Conservation (phyloP, 2,329 filamentous ascomycete genomes). For the Colletotrichum siamense region DNA sequence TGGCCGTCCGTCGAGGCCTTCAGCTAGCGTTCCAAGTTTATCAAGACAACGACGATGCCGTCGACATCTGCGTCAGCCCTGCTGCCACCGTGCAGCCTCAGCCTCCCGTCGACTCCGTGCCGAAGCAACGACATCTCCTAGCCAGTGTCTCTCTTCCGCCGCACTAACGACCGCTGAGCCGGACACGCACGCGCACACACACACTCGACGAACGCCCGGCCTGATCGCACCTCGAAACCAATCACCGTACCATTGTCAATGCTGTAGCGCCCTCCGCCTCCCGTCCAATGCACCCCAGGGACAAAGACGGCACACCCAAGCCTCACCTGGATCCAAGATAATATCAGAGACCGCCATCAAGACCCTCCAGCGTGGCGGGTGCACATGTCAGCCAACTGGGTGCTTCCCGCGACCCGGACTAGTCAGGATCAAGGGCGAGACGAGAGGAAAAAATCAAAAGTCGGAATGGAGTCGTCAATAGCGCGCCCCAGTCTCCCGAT, state of each 20-base stretch:
- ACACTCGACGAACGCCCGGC: conserved; percentile 11
- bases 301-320: neutral
- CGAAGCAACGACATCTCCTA: neutral
- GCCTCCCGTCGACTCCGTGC: neutral
- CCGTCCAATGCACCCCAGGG: neutral
- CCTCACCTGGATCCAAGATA: neutral
- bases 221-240: conserved; percentile 9
- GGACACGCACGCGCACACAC: neutral
- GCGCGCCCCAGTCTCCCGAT: neutral
- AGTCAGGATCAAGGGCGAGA: conserved; percentile 12
- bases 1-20: neutral
- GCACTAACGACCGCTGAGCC: neutral
- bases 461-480: neutral
- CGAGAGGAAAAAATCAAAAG: neutral
- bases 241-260: neutral
- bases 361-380: neutral
- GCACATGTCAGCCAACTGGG: conserved; percentile 7
- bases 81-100: neutral
- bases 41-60: neutral
- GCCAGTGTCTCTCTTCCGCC: neutral
- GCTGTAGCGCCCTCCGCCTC: neutral
- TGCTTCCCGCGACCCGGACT: neutral
- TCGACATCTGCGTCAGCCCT: neutral
- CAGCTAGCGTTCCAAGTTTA: neutral
- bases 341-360: neutral